Base-by-base conservation (phyloP, 441 rosid genomes). In the Populus tomentosa region DNA sequence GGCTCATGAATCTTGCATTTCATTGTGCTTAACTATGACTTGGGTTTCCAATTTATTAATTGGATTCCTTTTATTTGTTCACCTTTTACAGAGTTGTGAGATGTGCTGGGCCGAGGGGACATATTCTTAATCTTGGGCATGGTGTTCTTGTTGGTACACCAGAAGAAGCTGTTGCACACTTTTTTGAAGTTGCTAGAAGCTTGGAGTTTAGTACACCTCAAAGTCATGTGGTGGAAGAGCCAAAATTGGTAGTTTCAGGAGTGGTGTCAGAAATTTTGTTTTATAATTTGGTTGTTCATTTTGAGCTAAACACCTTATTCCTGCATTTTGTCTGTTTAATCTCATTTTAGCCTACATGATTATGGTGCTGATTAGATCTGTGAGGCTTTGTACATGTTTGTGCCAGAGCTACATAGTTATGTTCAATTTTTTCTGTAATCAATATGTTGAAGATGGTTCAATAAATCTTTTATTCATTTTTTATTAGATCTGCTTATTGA, bases 81-180 rank as follows among this genome's bases (percentile, higher is more conserved):
- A 9, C 38, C 13, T 85, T 79, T 81, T 77, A 67, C 90, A 93
- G 98, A 87, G 97, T 95, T 76, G 95, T 95, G 75, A 88, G 72
- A 75, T 86, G 90, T 73, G 98, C 97, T 32, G 97, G 98, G 75
- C 84, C 88, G 73, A 88, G 77, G 67, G 99, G 98, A 62, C 99
- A 93, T 84, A 90, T 93, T 46, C 98, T 92, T 80, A 93, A 93
- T 82, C 89, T 91, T 74, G 97, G 99, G 61, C 97, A 95, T 67
- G 99, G 99, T 59, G 96, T 92, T 77, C 92, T 93, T 61, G 99
- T 95, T 61, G 98, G 99, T 79, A 93, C 99, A 23, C 99, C 97
- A 40, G 98, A 93, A 85, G 98, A 88, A 82, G 98, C 97, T 28
- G 99, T 95, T 67, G 89, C 90, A 65, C 98, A 92, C 87, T 95